Evolutionary conservation across 805 yeast species (phyloP), one percentile per base, ranked within the genome.

Genomic region (Spathaspora girioi): DNA sequence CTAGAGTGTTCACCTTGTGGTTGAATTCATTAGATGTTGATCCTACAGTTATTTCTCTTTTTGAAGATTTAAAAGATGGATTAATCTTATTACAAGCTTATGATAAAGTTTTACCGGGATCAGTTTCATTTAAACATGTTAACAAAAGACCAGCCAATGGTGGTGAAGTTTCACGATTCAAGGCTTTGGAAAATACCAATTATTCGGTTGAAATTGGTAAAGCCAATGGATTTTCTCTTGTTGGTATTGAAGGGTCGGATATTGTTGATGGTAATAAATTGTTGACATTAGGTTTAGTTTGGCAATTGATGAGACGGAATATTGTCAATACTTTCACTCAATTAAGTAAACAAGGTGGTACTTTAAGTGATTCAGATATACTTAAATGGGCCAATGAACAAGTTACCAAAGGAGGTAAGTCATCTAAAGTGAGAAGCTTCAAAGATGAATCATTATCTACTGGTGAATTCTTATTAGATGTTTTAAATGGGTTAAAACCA

Each of bases 251-350:
- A 68, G 99, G 99, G 49, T 89, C 97, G 2, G 99, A 94, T 71
- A 93, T 94, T 59, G 86, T 89, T 40, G 99, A 94, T 69, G 98
- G 97, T 57, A 86, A 86, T 66, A 89, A 87, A 65, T 78, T 93
- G 48, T 79, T 94, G 60, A 90, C 97, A 0, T 79, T 94, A 59
- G 99, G 94, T 12, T 79, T 94, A 50, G 97, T 93, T 38, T 94
- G 99, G 99, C 99, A 94, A 77, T 80, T 94, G 64, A 94, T 94
- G 99, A 84, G 99, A 68, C 83, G 97, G 68, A 94, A 94, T 71
- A 96, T 94, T 61, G 86, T 85, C 54, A 81, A 84, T 59, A 94
- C 99, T 2, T 79, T 94, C 64, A 79, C 86, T 48, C 78, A 83
- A 42, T 76, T 94, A 57, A 75, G 83, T 52, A 81, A 83, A 51